Base-by-base conservation (phyloP, 176 grass and related monocot species). In the Aegilops tauschii region DNA sequence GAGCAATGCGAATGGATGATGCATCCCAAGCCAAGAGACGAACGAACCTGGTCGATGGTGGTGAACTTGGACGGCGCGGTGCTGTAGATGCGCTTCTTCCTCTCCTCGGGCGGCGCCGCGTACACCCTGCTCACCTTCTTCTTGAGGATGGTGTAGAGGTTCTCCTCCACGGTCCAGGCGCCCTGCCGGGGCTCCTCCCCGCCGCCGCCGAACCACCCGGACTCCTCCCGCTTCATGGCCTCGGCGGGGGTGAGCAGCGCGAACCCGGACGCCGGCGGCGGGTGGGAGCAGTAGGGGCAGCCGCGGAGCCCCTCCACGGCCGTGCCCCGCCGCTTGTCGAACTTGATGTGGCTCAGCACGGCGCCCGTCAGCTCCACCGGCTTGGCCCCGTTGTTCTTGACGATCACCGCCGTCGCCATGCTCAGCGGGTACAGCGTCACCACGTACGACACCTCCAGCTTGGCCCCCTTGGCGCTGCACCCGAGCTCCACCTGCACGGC, bases 401-500 rank as follows among this genome's bases (percentile, higher is more conserved):
- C 92, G 73, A 98, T 86, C 79, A 98, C 86, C 80, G 96, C 93
- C 12, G 93, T 93, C 67, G 96, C 96, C 88, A 94, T 92, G 92
- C 96, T 98, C 59, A 93, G 69, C 10, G 78, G 82, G 65, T 91
- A 98, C 72, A 98, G 93, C 21, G 96, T 94, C 42, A 98, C 89
- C 49, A 96, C 94, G 84, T 94, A 98, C 28, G 96, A 90, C 47
- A 98, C 66, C 34, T 96, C 93, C 65, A 96, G 89, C 42, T 59
- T 59, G 50, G 14, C 16, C 50, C 49, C 50, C 1, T 68, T 3
- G 9, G 3, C 80, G n/a, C 70, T 79, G 93, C 96, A 92, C 49
- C 90, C 93, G 75, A 98, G 86, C 86, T 98, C 96, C 28, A 95
- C 96, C 93, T 98, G 96, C 49, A 96, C 96, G 5, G 93, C 93